Conservation (phyloP, 1,284 basidiomycete genomes). For the Ganoderma lucidum region DNA sequence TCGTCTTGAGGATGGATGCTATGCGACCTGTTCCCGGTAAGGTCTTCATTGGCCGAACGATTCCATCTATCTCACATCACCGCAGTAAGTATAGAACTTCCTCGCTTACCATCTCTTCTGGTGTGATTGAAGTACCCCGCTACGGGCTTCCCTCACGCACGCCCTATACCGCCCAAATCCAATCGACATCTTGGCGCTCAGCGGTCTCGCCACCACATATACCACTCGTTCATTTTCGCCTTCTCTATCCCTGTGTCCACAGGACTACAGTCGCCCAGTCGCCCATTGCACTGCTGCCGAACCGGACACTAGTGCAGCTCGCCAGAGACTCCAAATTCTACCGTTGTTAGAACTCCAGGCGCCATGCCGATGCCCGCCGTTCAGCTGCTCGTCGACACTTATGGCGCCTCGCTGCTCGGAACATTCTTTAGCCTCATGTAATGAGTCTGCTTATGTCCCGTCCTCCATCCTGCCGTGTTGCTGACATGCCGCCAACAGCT, state of each 20-base stretch:
- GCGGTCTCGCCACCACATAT: not conserved
- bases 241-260: not conserved
- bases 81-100: not conserved
- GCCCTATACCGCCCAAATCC: not conserved
- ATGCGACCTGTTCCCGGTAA: not conserved
- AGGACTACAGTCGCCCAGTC: not conserved
- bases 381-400: not conserved
- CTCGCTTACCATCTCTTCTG: not conserved
- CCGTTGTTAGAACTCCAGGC: not conserved
- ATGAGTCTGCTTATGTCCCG: not conserved
- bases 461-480: not conserved
- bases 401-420: not conserved
- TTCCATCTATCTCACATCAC: not conserved
- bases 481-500: not conserved
- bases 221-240: not conserved
- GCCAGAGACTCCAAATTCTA: not conserved
- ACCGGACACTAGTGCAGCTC: not conserved
- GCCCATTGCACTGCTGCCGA: not conserved
- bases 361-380: not conserved
- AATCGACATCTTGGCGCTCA: not conserved
- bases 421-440: conserved; percentile 8
- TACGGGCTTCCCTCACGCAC: not conserved
- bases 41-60: not conserved
- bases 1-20: not conserved
- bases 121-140: not conserved